phyloP scores from a whole-genome alignment of 129 eudicot genomes.

The Sambucus nigra region DNA sequence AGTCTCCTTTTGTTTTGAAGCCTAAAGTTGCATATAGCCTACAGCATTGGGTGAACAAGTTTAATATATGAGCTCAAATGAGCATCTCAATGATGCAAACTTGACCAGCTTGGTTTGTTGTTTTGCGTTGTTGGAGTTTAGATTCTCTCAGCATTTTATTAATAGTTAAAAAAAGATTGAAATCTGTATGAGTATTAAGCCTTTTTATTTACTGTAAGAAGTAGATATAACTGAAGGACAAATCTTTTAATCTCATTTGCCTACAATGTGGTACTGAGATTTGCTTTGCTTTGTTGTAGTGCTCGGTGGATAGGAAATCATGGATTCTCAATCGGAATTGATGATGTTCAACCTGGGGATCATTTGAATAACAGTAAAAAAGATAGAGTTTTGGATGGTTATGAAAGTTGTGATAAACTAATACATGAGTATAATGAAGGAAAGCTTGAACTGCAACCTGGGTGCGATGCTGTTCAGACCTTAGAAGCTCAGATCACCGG shows the following conservation, averaged over 20 bases:
- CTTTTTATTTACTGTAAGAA: no score
- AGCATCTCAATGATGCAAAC: no score
- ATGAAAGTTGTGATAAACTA: conserved; percentile 39
- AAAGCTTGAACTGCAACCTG: conserved; percentile 63
- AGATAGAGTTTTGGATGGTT: conserved; percentile 31
- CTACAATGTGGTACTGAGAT: background rate
- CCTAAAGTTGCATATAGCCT: no score
- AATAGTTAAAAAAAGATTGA: no score
- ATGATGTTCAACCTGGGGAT: conserved; percentile 85
- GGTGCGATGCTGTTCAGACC: conserved; percentile 84
- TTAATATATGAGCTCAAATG: no score
- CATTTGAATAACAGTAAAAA: conserved; percentile 35
- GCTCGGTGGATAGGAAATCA: conserved; percentile 99
- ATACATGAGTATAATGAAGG: conserved; percentile 47
- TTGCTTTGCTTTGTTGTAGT: conserved; percentile 33
- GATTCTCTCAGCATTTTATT: no score
- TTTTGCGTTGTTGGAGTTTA: no score
- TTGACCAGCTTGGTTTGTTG: no score
- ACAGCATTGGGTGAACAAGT: no score
- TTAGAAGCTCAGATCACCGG: conserved; percentile 67
- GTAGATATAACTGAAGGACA: background rate
- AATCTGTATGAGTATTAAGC: no score
- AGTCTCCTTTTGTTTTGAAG: no score
- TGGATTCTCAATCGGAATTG: conserved; percentile 95
- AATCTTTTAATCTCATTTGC: conserved; percentile 1